Base-by-base conservation (phyloP, 2,329 filamentous ascomycete genomes). In the Aplosporella prunicola region DNA sequence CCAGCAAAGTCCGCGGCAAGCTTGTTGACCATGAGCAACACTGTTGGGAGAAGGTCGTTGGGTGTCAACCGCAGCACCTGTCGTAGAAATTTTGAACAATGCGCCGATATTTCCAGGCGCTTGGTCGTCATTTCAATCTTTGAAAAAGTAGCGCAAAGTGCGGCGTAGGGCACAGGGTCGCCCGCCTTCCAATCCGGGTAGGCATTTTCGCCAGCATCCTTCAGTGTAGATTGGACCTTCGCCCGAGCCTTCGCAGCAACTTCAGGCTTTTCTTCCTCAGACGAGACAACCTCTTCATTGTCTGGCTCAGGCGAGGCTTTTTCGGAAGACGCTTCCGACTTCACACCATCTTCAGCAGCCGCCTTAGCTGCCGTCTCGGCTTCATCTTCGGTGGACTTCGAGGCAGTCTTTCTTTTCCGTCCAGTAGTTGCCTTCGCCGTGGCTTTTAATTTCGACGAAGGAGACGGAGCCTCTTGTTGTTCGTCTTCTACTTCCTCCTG, bases 1-100 rank as follows among this genome's bases (percentile, higher is more conserved):
- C 91, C 91, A 28, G 88, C 82, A 58, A 95, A 98, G 54, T 98
- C 91, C 3, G 91, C 89, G 2, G 91, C 91, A 17, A 98, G 76
- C 59, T 96, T 96, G 64, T 95, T 95, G 60, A 94, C 84, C 91
- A 98, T 96, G 20, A 98, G 75, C 45, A 94, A 71, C 16, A 96
- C 80, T 0, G 86, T 94, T 0, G 88, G 79, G 2, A 95, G 71
- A 14, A 98, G 71, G 55, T 98, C 91, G 11, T 79, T 71, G 0
- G 91, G 91, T 0, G 87, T 95, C 23, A 98, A 68, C 13, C 89
- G 77, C 48, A 96, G 71, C n/a, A 98, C 89, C 62, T 98, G 91
- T 22, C 85, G 82, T 33, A 98, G 71, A 56, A 98, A 96, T 2
- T 86, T 70, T 1, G 88, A 82, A 61, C 88, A 95, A 56, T 95